These are phyloP conservation scores for Talaromyces sp. DNA, from an alignment of 2,329 filamentous ascomycete genomes.

Conservation along the genomic window DNA sequence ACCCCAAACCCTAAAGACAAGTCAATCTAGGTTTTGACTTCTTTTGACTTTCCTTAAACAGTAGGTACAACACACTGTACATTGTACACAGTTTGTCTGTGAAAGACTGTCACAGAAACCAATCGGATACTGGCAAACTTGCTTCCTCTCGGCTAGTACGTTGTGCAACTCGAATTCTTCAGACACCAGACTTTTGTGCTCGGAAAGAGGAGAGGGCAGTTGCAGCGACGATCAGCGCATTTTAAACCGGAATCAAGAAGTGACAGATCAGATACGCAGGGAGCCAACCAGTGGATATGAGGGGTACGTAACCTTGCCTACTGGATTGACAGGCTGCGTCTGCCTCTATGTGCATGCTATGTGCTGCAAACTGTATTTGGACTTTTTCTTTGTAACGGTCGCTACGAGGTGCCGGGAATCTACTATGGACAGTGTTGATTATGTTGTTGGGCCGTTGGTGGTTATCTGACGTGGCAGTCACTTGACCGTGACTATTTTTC, in stretches of 20 bases:
- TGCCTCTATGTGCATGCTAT: background rate
- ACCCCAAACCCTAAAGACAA: background rate
- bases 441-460: background rate
- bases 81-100: too few relatives aligned
- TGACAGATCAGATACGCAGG: background rate
- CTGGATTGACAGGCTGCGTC: background rate
- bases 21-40: background rate
- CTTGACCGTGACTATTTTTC: background rate
- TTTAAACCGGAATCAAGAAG: background rate
- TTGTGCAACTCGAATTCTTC: background rate
- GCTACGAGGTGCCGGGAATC: background rate
- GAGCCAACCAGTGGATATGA: background rate
- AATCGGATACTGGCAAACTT: background rate
- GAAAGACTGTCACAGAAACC: background rate
- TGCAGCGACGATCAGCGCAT: background rate
- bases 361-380: background rate
- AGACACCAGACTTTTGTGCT: background rate
- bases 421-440: background rate
- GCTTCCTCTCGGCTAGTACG: background rate
- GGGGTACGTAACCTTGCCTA: background rate
- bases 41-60: background rate
- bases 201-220: background rate
- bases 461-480: background rate
- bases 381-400: too few relatives aligned
- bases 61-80: background rate